These are phyloP conservation scores for Wallemia ichthyophaga DNA, from an alignment of 1,284 basidiomycete species.

Conservation along the genomic window DNA sequence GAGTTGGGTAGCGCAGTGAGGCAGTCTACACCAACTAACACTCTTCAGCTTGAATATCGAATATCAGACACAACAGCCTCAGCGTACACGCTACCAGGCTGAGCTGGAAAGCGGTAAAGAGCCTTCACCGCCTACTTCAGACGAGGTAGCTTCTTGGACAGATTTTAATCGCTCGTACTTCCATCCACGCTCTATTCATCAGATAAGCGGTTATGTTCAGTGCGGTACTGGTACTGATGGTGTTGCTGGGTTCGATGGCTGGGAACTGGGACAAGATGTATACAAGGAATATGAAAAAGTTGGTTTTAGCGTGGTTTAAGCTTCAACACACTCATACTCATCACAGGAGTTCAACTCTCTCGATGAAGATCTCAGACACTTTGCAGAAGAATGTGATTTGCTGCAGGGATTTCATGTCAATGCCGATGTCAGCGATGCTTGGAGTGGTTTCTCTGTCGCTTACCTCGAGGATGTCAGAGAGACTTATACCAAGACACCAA, in stretches of 20 bases:
- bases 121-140: neutral
- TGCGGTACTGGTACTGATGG: neutral
- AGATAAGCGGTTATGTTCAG: neutral
- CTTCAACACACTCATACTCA: neutral
- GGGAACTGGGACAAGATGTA: neutral
- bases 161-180: neutral
- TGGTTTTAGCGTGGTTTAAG: neutral
- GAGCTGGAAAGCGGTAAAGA: neutral
- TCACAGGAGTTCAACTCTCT: neutral
- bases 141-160: neutral
- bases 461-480: neutral
- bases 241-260: neutral
- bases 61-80: neutral
- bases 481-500: neutral
- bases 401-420: neutral
- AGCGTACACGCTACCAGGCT: neutral
- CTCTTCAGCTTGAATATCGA: too few species aligned
- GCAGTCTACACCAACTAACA: too few species aligned
- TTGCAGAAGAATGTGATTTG: neutral
- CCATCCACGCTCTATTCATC: neutral
- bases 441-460: neutral
- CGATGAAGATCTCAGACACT: neutral
- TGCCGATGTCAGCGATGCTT: neutral
- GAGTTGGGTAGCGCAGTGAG: too few species aligned
- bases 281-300: neutral